Evolutionary conservation across 2,329 filamentous ascomycete species (phyloP), one percentile per base, ranked within the genome.

Genomic region (Exophiala mesophila): DNA sequence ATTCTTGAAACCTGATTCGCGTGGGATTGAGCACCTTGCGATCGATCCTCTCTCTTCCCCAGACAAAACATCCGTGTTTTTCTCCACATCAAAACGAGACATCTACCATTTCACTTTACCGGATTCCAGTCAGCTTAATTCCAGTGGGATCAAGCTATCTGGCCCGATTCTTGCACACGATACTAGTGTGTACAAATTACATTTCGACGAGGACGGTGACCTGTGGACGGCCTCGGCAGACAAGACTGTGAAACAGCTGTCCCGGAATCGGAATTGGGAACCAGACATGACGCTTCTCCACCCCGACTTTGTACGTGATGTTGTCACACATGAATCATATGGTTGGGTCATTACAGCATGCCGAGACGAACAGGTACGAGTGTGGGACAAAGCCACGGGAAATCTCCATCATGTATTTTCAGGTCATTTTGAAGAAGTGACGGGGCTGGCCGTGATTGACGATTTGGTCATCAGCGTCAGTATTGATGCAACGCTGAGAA

Each of bases 171-270:
- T 83, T 34, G 83, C 83, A 49, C 92, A 98, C 63, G 88, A 96
- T 54, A 98, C 92, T 1, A 92, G 85, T 53, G 80, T 98, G 7
- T 94, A 95, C 65, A 81, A 77, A 52, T 67, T 97, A 10, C 69
- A 77, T 15, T 94, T 94, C 55, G 83, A 88, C 51, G 64, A 65
- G 3, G 77, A 80, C 34, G 80, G 76, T 21, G 86, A 96, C 55
- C 67, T 96, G 10, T 97, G 88, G 88, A 96, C 90, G 5, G 85
- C 89, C 4, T 95, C 88, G 47, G 88, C 88, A 3, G 92, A 98
- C 62, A 92, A 88, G 55, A 88, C 84, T 1, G 81, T 81, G 2
- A 92, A 90, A 62, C 89, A 87, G 55, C 73, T 96, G 6, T 74
- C 82, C 1, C 74, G 88, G 39, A 69, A 73, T 17, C 78, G 76